Percentiles rank a stretch among this genome's conserved stretches.
phyloP scores from a whole-genome alignment of 805 yeast genomes.

The Candida nemodendra region DNA sequence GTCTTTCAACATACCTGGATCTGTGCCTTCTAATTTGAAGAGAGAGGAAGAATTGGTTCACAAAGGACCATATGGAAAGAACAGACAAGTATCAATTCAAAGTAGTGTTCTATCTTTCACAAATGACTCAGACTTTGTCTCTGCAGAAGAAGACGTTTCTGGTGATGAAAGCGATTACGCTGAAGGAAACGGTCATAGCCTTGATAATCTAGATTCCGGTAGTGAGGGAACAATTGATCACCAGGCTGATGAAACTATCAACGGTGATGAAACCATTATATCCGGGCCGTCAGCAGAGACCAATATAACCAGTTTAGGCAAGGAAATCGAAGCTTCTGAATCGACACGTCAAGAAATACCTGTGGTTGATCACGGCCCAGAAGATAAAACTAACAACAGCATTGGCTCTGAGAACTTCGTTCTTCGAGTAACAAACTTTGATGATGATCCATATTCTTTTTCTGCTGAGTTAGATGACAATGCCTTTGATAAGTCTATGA shows the following conservation, averaged over 20 bases:
- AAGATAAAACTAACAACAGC: conserved; percentile 8
- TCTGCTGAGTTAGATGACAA: conserved; percentile 35
- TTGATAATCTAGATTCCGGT: conserved; percentile 2
- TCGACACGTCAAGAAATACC: neutral
- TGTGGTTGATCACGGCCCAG: conserved; percentile 1
- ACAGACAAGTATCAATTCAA: conserved; percentile 25
- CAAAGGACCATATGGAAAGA: neutral
- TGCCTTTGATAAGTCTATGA: conserved; percentile 31
- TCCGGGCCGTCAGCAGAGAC: too few species aligned
- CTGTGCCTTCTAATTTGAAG: conserved; percentile 13
- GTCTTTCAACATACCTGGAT: conserved; percentile 14
- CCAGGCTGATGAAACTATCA: conserved; percentile 9
- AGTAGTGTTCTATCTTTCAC: conserved; percentile 26
- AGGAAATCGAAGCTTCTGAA: neutral
- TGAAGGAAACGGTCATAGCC: neutral
- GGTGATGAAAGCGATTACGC: conserved; percentile 5
- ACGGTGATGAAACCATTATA: conserved; percentile 12
- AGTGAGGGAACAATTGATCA: conserved; percentile 15
- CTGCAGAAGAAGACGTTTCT: conserved; percentile 30
- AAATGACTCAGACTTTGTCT: conserved; percentile 32
- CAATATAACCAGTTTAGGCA: too few species aligned
- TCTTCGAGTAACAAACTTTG: conserved; percentile 37
- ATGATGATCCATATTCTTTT: conserved; percentile 39
- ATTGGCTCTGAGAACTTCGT: conserved; percentile 25
- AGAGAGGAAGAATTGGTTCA: neutral